Evolutionary conservation across 108 stramenopile genomes (phyloP), one percentile per base, ranked within the genome.

Genomic region (Cyclotella atomus): DNA sequence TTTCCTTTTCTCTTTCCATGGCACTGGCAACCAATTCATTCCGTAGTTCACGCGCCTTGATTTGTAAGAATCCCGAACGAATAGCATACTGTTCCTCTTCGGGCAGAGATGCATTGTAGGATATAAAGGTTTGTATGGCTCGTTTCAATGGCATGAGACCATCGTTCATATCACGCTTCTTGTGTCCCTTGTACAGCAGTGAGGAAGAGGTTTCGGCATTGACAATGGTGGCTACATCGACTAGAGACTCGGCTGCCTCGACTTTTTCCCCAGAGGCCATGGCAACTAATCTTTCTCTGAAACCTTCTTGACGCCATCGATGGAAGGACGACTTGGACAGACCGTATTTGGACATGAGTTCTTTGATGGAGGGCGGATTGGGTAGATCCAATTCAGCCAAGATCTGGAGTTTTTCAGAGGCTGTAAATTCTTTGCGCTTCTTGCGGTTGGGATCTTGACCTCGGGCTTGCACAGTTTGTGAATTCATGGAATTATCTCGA

Each of bases 341-440:
- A 12, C 65, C 70, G 25, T 71, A 78, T 38, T 78, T 78, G 20
- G 56, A 25, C 12, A 71, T 25, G 29, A 71, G 12, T 20, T 47
- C 34, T 67, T 71, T 70, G 34, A 70, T 59, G n/a, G 77, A 43
- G 27, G 65, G 70, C 15, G 56, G 46, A 33, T 70, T 60, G 63
- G 44, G 59, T 4, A 32, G 30, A 9, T 67, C 54, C 28, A 78
- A 43, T 59, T 71, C 70, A 0, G 64, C 50, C 20, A 78, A 45
- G 49, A 78, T 78, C 17, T 29, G 23, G 10, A 78, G 59, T 67
- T 78, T 78, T 71, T 78, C 65, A 19, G 25, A n/a, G 49, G 77
- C 77, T 65, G 77, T 78, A 59, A 78, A 78, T 53, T 78, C 77
- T 16, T 32, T 41, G 6, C 77, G 65, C 0, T 64, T 33, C 50